Evolutionary conservation across 2,329 filamentous ascomycete genomes (phyloP).

Genomic region (Ascochyta rabiei): DNA sequence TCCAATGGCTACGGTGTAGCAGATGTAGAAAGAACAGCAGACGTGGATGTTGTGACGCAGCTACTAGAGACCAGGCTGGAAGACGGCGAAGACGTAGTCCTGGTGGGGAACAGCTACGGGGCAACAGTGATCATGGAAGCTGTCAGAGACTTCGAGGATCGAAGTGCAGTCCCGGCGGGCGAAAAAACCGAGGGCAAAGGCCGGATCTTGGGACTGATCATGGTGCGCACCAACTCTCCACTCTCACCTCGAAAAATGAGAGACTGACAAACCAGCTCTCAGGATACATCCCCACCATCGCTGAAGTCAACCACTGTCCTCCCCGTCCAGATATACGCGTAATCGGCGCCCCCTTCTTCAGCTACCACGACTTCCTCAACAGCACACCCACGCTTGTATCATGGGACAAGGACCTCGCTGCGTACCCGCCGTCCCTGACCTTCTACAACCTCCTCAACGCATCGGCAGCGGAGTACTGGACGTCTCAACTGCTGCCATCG

Average conservation of each 20-base stretch:
- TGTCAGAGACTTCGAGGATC: conserved; percentile 22
- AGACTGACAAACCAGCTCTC: conserved; percentile 16
- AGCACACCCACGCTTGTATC: conserved; percentile 14
- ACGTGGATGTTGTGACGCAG: conserved; percentile 23
- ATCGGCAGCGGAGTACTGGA: conserved; percentile 11
- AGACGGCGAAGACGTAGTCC: conserved; percentile 27
- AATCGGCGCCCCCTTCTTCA: conserved; percentile 28
- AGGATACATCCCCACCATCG: conserved; percentile 31
- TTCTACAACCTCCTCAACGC: conserved; percentile 35
- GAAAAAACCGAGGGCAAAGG: conserved; percentile 5
- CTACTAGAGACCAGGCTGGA: conserved; percentile 19
- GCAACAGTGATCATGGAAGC: conserved; percentile 36
- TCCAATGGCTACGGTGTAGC: conserved; percentile 23
- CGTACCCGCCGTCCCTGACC: conserved; percentile 19
- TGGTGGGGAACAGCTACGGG: conserved; percentile 40
- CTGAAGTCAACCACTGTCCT: conserved; percentile 20
- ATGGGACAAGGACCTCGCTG: conserved; percentile 18
- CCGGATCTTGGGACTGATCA: conserved; percentile 26
- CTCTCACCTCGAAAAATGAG: no score
- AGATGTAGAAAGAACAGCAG: conserved; percentile 19
- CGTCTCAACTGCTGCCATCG: conserved; percentile 20
- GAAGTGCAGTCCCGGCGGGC: not conserved
- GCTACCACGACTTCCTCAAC: conserved; percentile 15
- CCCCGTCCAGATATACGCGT: conserved; percentile 21
- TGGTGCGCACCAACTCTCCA: not conserved